Evolutionary conservation across 2,329 filamentous ascomycete genomes (phyloP), one percentile per base, ranked within the genome.

Genomic region (Thielaviopsis ethacetica): DNA sequence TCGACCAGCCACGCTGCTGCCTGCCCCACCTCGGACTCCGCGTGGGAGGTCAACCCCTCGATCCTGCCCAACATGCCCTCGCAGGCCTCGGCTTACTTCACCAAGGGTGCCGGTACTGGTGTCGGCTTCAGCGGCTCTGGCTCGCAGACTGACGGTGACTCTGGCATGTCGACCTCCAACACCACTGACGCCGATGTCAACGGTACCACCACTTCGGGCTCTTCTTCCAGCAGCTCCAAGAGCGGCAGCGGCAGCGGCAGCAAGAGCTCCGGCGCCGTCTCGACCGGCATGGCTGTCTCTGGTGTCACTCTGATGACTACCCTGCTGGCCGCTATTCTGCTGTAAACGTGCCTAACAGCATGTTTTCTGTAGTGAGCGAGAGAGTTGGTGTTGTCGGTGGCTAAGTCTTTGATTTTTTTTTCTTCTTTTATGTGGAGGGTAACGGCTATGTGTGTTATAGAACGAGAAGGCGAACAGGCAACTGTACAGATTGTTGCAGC

Each of bases 111-210:
- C 54, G 79, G 79, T 38, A 65, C 66, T 1, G 79, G 78, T 1
- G 77, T 77, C 13, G 79, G 79, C 63, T 72, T 82, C 17, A 68
- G 68, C 3, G 78, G 78, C 5, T 64, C 67, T 21, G 79, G 79
- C 24, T 82, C 79, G 22, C 79, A 82, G 70, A 72, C 76, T 55
- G 72, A 75, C 12, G 71, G 70, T 5, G 73, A 71, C 65, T 71
- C 72, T 58, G 72, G 75, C 52, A 74, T 73, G 19, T 75, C 76
- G 47, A 76, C 75, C 17, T 71, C 70, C 59, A 71, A 71, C 62
- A 67, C 66, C 56, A 71, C 70, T 30, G 63, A 64, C 41, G 70
- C 69, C 26, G 61, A 68, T 54, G 44, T 59, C 54, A 57, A 54
- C 55, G 62, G 61, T 30, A 59, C 55, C 22, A 50, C 44, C 22